Conservation (phyloP, 768 basidiomycete species). For the Arthromyces matolae region DNA sequence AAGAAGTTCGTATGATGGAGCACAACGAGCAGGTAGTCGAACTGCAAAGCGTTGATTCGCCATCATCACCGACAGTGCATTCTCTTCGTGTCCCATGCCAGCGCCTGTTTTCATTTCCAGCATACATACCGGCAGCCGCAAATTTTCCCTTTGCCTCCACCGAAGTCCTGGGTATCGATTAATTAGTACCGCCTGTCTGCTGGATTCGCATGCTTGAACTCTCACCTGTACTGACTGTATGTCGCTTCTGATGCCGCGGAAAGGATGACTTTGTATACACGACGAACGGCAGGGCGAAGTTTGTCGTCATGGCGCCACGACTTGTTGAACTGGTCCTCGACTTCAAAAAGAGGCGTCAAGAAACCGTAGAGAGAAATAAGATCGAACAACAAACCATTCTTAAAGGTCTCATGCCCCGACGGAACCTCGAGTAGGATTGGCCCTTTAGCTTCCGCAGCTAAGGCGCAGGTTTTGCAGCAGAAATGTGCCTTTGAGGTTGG, state of each 20-base stretch:
- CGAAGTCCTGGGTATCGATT: slow-evolving; percentile 46
- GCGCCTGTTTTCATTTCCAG: slow-evolving; percentile 70
- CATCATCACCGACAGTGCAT: slow-evolving; percentile 62
- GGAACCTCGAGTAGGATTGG: slow-evolving; percentile 61
- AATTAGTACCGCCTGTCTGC: no score
- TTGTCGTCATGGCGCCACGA: slow-evolving; percentile 63
- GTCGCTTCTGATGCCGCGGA: slow-evolving; percentile 44
- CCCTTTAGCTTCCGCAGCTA: slow-evolving; percentile 50
- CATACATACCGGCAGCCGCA: slow-evolving; percentile 44
- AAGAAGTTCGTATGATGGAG: slow-evolving; percentile 60
- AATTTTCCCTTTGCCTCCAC: slow-evolving; percentile 65
- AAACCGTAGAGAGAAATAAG: neutral
- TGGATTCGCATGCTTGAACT: no score
- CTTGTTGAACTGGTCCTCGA: slow-evolving; percentile 62
- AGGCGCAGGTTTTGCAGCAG: slow-evolving; percentile 52
- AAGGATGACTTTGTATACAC: slow-evolving; percentile 61
- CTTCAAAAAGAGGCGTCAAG: slow-evolving; percentile 25
- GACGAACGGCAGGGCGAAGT: slow-evolving; percentile 52
- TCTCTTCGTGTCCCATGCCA: slow-evolving; percentile 72
- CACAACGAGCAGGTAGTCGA: slow-evolving; percentile 59
- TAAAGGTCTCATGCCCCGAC: slow-evolving; percentile 56
- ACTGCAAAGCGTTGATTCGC: slow-evolving; percentile 52
- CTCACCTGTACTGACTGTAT: slow-evolving; percentile 62
- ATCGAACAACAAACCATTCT: slow-evolving; percentile 45
- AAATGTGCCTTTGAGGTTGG: slow-evolving; percentile 56